A percentile compares a stretch with the other conserved stretches of the same genome.
Evolutionary conservation across 257 asterid species (phyloP).

Genomic region (Linaria vulgaris): DNA sequence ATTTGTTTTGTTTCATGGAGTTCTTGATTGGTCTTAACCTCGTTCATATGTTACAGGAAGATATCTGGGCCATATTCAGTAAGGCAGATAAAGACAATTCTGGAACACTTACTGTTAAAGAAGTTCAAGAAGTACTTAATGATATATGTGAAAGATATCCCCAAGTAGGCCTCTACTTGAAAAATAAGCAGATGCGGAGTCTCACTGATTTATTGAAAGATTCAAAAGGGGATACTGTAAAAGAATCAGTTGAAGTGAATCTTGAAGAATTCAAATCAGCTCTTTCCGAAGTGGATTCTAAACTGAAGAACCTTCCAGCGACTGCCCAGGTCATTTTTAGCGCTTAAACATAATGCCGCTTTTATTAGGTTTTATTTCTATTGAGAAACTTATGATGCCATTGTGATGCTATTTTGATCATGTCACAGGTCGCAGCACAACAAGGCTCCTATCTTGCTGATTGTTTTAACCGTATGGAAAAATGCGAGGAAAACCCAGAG

Average conservation of each 20-base stretch:
- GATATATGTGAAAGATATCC: conserved; percentile 94
- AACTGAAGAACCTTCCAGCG: conserved; percentile 96
- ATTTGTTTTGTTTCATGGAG: conserved; percentile 7
- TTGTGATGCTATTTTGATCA: conserved; percentile 24
- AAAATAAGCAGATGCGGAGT: conserved; percentile 50
- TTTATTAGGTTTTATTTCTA: background rate
- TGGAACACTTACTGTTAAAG: conserved; percentile 82
- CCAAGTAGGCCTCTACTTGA: conserved; percentile 75
- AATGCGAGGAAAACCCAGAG: conserved; percentile 78
- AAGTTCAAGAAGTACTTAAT: conserved; percentile 76
- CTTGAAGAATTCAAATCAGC: conserved; percentile 83
- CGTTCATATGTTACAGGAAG: conserved; percentile 52
- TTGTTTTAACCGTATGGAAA: conserved; percentile 92
- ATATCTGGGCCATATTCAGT: conserved; percentile 69
- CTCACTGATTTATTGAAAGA: conserved; percentile 72
- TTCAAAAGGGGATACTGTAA: conserved; percentile 50
- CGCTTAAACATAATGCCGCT: conserved; percentile 6
- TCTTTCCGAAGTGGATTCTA: conserved; percentile 84
- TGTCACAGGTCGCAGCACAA: conserved; percentile 86
- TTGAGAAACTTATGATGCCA: background rate
- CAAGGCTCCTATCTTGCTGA: conserved; percentile 93
- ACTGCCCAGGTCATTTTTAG: conserved; percentile 77
- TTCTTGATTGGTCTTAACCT: conserved; percentile 13
- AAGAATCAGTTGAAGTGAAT: conserved; percentile 72
- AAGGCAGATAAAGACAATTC: conserved; percentile 94